Evolutionary conservation across 495 filamentous ascomycete genomes (phyloP), one percentile per base, ranked within the genome.

Genomic region (Podospora tetraspora): DNA sequence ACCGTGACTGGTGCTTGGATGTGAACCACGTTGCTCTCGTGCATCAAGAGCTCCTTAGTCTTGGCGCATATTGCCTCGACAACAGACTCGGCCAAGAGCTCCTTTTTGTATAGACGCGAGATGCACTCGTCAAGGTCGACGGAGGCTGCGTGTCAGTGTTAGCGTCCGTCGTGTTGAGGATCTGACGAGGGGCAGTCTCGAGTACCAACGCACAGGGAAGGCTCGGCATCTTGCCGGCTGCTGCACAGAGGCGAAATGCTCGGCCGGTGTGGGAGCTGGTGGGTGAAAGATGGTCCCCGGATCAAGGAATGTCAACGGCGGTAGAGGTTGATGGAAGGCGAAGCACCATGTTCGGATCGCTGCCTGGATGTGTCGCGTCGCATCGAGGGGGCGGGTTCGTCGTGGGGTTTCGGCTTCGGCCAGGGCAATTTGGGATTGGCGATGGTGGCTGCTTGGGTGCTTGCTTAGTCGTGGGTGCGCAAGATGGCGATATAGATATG

Each of bases 21-120:
- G 77, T 99, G 95, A 58, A 99, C 95, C 62, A 99, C 95, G 83
- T 99, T 99, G 84, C 94, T 97, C 86, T 99, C 95, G 77, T 95
- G 96, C 95, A 99, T 99, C 70, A 99, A 84, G 66, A 98, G 85
- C 79, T 99, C 95, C 72, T 99, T 99, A 13, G 96, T 93, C 79
- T 99, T 99, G 74, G 95, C 93, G 78, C 95, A 99, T 88, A 99
- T 96, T 74, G 96, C 95, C 81, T 99, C 95, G 77, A 99, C 94
- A 58, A 99, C 96, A 9, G 94, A 96, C 80, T 99, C 95, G 60
- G 96, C 95, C 25, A 99, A 84, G 63, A 99, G 85, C 77, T 98
- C 94, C 79, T 97, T 98, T 69, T 92, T 92, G 79, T 98, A 97
- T 27, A 99, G 88, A 66, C 95, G 88, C 74, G 90, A 87, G 80